A percentile compares a stretch with the other conserved stretches of the same genome.
Evolutionary conservation across 371 early-diverging fungal genomes (phyloP).

Genomic region (Hamiltosporidium magnivora): DNA sequence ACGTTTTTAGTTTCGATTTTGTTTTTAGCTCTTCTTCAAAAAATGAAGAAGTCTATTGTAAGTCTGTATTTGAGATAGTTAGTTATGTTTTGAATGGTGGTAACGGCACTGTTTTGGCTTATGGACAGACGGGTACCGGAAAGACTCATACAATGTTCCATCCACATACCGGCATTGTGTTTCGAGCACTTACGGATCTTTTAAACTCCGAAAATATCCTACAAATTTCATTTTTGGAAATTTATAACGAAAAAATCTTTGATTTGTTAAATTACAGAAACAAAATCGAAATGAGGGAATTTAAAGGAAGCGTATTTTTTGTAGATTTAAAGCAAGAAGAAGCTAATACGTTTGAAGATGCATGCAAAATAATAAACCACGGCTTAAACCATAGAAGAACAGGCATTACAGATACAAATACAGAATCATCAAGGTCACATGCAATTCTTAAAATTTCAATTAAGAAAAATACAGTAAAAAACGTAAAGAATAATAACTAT

Average conservation of each 20-base stretch:
- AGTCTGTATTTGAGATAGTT: constrained; percentile 76
- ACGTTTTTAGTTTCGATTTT: constrained; percentile 82
- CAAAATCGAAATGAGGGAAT: constrained; percentile 73
- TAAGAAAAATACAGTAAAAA: constrained; percentile 59
- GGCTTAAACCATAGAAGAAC: constrained; percentile 60
- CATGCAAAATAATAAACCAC: constrained; percentile 72
- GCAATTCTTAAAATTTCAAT: constrained; percentile 82
- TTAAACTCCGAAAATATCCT: constrained; percentile 63
- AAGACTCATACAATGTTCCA: constrained; percentile 91
- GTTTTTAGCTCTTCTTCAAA: constrained; percentile 68
- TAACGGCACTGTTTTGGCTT: constrained; percentile 92
- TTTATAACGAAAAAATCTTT: constrained; percentile 82
- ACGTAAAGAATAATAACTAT: constrained; percentile 41
- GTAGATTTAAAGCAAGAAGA: constrained; percentile 67
- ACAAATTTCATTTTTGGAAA: constrained; percentile 78
- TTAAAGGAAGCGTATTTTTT: constrained; percentile 76
- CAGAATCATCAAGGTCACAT: constrained; percentile 85
- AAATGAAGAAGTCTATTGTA: constrained; percentile 72
- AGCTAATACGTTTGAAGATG: constrained; percentile 63
- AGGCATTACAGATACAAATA: constrained; percentile 79
- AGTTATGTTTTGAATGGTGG: constrained; percentile 79
- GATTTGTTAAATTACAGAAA: constrained; percentile 74
- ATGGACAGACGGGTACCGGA: constrained; percentile 92
- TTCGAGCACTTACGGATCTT: constrained; percentile 44
- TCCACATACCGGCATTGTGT: constrained; percentile 19